These are phyloP conservation scores for Microbotryomycetes sp. DNA, from an alignment of 1,284 basidiomycete genomes.

Conservation along the genomic window DNA sequence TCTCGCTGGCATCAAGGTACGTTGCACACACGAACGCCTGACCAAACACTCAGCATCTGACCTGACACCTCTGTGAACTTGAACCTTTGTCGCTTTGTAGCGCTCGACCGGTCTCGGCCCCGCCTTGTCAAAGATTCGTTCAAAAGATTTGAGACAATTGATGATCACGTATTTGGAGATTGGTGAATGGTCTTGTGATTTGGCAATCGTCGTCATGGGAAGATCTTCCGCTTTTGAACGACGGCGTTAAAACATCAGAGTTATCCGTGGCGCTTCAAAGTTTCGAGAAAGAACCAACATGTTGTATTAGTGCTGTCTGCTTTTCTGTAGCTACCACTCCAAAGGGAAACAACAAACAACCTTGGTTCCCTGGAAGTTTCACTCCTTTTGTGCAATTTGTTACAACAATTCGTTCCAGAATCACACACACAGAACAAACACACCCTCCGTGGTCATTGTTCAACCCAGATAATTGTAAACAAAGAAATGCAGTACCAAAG, in stretches of 20 bases:
- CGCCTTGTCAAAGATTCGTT: constrained; percentile 7
- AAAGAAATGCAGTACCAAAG: constrained; percentile 94
- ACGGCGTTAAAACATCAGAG: no score
- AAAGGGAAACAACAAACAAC: no score
- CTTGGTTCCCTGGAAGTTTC: no score
- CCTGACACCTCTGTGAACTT: neutral
- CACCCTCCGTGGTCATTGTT: no score
- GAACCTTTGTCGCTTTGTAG: no score
- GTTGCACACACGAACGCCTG: constrained; percentile 72
- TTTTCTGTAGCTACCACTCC: no score
- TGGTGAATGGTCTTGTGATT: constrained; percentile 28
- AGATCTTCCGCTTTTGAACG: constrained; percentile 21
- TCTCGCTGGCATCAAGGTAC: constrained; percentile 63
- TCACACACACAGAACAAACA: no score
- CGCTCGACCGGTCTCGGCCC: neutral
- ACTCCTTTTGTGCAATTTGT: no score
- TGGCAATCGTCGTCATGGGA: constrained; percentile 21
- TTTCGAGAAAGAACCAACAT: no score
- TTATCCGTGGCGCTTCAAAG: no score
- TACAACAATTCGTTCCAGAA: no score
- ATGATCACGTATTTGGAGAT: constrained; percentile 19
- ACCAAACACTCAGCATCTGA: constrained; percentile 40
- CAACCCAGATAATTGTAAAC: constrained; percentile 93
- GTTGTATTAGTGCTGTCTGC: no score
- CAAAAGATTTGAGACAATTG: constrained; percentile 27